Evolutionary conservation across 495 filamentous ascomycete genomes (phyloP).

Genomic region (Lophiotrema nucula): DNA sequence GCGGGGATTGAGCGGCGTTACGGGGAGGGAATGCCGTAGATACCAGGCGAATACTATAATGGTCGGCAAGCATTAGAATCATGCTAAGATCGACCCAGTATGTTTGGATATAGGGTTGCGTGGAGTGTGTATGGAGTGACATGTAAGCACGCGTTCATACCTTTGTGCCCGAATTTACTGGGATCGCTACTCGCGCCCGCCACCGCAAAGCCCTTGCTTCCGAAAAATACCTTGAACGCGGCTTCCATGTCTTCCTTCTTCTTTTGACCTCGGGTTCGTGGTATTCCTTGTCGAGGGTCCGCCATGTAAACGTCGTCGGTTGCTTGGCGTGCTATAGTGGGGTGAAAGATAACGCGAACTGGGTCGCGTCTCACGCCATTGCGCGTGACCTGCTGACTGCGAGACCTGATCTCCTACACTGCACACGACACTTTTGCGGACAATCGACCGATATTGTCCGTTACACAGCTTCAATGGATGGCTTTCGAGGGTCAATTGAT

Average conservation of each 20-base stretch:
- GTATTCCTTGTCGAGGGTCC: too few species aligned
- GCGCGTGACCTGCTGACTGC: too few species aligned
- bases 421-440: too few species aligned
- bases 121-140: background rate
- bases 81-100: background rate
- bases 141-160: conserved; percentile 53
- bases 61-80: background rate
- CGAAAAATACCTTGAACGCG: conserved; percentile 76
- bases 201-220: conserved; percentile 78
- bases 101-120: background rate
- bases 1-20: conserved; percentile 79
- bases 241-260: conserved; percentile 45
- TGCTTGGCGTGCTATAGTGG: too few species aligned
- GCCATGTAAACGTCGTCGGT: too few species aligned
- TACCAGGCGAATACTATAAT: conserved; percentile 80
- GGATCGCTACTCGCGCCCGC: conserved; percentile 84
- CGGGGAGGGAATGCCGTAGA: conserved; percentile 68
- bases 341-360: too few species aligned
- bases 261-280: background rate
- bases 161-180: conserved; percentile 87
- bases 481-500: too few species aligned
- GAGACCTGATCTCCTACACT: too few species aligned
- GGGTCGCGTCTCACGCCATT: too few species aligned
- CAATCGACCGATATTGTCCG: too few species aligned
- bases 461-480: too few species aligned